Conservation (phyloP, 495 filamentous ascomycete genomes). For the Neurospora sublineolata region DNA sequence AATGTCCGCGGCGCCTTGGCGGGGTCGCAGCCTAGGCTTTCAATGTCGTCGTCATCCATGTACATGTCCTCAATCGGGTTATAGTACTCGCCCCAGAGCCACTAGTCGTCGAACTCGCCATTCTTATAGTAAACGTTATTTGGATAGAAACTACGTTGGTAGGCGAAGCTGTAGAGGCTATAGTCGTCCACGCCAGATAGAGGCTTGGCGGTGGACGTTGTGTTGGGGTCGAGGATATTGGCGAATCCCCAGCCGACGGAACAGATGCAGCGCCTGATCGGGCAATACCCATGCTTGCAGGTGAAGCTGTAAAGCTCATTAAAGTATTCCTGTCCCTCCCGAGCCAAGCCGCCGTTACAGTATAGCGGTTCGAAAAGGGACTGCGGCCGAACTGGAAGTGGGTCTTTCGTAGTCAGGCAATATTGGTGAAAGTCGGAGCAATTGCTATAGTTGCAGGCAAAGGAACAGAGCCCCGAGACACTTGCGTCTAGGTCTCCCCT, state of each 20-base stretch:
- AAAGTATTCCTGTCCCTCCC: background rate
- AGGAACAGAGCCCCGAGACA: background rate
- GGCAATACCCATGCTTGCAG: background rate
- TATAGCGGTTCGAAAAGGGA: slow-evolving; percentile 4
- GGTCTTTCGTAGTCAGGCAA: background rate
- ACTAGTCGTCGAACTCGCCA: background rate
- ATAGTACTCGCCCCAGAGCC: background rate
- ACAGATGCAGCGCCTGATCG: background rate
- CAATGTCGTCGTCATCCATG: background rate
- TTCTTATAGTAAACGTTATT: background rate
- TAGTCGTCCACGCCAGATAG: background rate
- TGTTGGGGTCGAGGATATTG: background rate
- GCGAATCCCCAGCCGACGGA: background rate
- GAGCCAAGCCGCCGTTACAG: background rate
- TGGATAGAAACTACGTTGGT: background rate
- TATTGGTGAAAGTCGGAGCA: background rate
- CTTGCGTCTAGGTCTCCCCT: background rate
- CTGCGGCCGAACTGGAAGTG: background rate
- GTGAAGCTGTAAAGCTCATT: background rate
- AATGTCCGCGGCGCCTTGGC: background rate
- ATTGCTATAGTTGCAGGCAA: slow-evolving; percentile 1
- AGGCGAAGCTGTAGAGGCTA: background rate
- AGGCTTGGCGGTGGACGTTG: background rate
- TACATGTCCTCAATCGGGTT: background rate
- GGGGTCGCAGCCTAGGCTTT: background rate